A percentile compares a stretch with the other conserved stretches of the same genome.
phyloP scores from a whole-genome alignment of 2,329 filamentous ascomycete species.

The Fusarium pseudograminearum region DNA sequence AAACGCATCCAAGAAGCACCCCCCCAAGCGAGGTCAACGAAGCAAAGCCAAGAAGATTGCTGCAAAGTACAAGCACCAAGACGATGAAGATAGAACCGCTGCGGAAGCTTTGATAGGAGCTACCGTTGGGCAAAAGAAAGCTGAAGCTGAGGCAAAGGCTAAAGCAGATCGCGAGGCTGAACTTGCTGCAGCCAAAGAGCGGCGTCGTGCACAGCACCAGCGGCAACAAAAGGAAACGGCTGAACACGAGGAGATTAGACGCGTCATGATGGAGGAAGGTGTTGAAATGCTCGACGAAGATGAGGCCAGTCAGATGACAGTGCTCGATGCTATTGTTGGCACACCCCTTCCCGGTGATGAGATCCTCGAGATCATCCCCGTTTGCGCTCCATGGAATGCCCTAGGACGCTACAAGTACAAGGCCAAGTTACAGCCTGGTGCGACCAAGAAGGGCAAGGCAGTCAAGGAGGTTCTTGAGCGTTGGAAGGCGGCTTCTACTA shows the following conservation, averaged over 20 bases:
- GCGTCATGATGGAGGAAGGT: conserved; percentile 69
- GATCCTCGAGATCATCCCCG: conserved; percentile 73
- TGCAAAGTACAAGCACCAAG: conserved; percentile 91
- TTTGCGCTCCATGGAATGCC: conserved; percentile 75
- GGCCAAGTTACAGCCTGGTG: conserved; percentile 90
- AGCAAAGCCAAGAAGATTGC: conserved; percentile 89
- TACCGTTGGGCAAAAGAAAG: conserved; percentile 72
- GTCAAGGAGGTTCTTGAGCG: conserved; percentile 88
- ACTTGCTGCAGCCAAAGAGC: conserved; percentile 75
- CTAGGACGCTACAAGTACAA: conserved; percentile 87
- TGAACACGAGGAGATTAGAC: conserved; percentile 78
- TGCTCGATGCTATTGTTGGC: conserved; percentile 80
- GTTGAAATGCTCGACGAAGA: conserved; percentile 71
- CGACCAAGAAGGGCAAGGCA: conserved; percentile 93
- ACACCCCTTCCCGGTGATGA: conserved; percentile 85
- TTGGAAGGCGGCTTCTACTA: conserved; percentile 76
- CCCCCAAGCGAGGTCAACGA: conserved; percentile 77
- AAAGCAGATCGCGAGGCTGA: conserved; percentile 77
- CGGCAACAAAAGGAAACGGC: conserved; percentile 80
- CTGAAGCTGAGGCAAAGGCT: conserved; percentile 74
- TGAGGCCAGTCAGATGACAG: conserved; percentile 65
- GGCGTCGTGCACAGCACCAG: conserved; percentile 83
- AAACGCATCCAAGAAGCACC: conserved; percentile 55
- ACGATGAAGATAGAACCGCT: conserved; percentile 89
- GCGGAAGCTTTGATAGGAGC: conserved; percentile 91